These are phyloP conservation scores for Pyrrhoderma lamaoense DNA, from an alignment of 1,284 basidiomycete genomes.

Conservation along the genomic window DNA sequence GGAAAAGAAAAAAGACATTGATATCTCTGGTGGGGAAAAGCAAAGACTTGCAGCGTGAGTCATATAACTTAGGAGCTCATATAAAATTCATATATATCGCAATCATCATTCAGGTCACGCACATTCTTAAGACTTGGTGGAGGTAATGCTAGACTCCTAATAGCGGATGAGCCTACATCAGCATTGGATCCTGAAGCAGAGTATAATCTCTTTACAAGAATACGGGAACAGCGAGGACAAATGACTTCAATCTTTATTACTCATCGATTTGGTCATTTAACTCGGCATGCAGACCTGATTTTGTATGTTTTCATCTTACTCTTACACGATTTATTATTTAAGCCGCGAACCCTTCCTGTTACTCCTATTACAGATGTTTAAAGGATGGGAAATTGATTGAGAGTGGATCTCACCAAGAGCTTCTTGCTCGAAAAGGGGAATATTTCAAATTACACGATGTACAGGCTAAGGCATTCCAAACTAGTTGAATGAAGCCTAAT, in stretches of 20 bases:
- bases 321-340: neutral
- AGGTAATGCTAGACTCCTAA: constrained; percentile 27
- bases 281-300: constrained; percentile 34
- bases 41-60: constrained; percentile 37
- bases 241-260: constrained; percentile 35
- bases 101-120: constrained; percentile 27
- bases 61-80: neutral
- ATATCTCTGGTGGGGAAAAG: constrained; percentile 43
- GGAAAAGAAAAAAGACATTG: constrained; percentile 30
- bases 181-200: constrained; percentile 33
- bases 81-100: neutral
- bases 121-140: constrained; percentile 33
- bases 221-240: constrained; percentile 25
- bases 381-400: constrained; percentile 17
- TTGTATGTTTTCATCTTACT: constrained; percentile 27
- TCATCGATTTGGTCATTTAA: constrained; percentile 31
- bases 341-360: neutral
- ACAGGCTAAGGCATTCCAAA: constrained; percentile 9
- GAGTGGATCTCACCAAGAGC: constrained; percentile 16
- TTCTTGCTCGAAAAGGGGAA: constrained; percentile 15
- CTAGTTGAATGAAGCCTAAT: too few relatives aligned
- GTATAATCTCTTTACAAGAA: constrained; percentile 27
- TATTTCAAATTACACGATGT: constrained; percentile 14
- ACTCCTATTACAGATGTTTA: constrained; percentile 4
- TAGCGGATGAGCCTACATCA: constrained; percentile 35